A percentile compares a stretch with the other conserved stretches of the same genome.
These are phyloP conservation scores for Pythium utonaiense DNA, from an alignment of 352 stramenopile species.

Conservation along the genomic window DNA sequence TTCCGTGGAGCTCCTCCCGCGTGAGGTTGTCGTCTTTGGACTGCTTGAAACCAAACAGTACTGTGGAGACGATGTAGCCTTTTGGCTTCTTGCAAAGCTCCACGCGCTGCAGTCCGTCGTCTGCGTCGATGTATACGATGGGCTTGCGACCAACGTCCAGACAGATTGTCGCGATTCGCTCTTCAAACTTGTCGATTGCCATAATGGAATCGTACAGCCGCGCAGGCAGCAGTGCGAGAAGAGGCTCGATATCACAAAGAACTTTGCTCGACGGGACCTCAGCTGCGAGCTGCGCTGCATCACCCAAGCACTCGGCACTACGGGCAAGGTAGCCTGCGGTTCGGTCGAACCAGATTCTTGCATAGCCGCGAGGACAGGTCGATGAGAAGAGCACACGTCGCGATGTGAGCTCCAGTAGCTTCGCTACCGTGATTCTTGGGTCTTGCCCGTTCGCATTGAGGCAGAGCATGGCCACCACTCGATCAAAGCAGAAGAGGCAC, in stretches of 20 bases:
- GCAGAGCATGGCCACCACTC: constrained; percentile 5
- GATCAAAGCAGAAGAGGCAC: constrained; percentile 16
- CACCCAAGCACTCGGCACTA: constrained; percentile 8
- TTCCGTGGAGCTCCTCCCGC: constrained; percentile 44
- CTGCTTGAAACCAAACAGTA: constrained; percentile 21
- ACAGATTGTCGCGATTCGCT: constrained; percentile 8
- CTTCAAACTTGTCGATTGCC: constrained; percentile 8
- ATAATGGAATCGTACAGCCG: constrained; percentile 6
- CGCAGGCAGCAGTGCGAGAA: constrained; percentile 19
- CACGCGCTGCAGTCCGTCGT: constrained; percentile 3
- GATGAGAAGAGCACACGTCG: neutral
- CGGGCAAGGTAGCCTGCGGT: neutral
- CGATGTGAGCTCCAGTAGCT: neutral
- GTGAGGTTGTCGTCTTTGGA: constrained; percentile 23
- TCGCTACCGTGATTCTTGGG: neutral
- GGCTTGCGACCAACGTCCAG: constrained; percentile 12
- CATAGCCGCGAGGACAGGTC: neutral
- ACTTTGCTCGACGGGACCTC: neutral
- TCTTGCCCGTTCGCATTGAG: neutral
- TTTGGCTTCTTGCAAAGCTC: constrained; percentile 10
- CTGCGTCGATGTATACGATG: constrained; percentile 2
- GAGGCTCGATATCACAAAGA: constrained; percentile 12
- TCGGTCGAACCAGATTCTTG: constrained; percentile 10
- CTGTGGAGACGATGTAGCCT: constrained; percentile 20
- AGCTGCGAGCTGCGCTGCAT: neutral